These are phyloP conservation scores for Sporothrix dimorphospora DNA, from an alignment of 2,329 filamentous ascomycete genomes.

Conservation along the genomic window DNA sequence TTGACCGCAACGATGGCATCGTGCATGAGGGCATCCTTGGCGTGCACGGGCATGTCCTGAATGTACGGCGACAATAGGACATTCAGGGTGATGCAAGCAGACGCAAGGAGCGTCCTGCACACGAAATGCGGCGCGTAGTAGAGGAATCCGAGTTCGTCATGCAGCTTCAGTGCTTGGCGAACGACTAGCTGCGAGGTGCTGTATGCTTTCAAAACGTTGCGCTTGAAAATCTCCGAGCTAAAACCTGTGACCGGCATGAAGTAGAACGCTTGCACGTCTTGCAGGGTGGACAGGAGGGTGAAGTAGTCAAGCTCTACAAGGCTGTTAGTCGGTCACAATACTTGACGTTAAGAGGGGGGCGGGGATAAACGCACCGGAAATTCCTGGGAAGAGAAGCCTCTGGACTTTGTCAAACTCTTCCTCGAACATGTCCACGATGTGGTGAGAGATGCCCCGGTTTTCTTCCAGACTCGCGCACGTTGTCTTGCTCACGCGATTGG, in stretches of 20 bases:
- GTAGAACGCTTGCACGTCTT: conserved; percentile 60
- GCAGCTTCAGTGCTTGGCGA: conserved; percentile 48
- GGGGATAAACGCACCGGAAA: conserved; percentile 46
- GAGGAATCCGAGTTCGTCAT: conserved; percentile 47
- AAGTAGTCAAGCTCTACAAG: conserved; percentile 52
- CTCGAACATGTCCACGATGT: conserved; percentile 53
- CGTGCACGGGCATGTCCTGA: conserved; percentile 38
- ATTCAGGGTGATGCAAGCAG: conserved; percentile 51
- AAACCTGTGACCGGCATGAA: conserved; percentile 50
- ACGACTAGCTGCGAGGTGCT: conserved; percentile 53
- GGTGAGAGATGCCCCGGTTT: conserved; percentile 50
- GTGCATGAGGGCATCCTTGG: conserved; percentile 40
- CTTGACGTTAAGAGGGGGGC: background rate
- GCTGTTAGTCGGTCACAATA: conserved; percentile 27
- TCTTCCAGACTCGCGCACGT: conserved; percentile 53
- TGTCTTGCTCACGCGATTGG: conserved; percentile 53
- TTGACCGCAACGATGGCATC: conserved; percentile 44
- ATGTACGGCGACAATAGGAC: conserved; percentile 51
- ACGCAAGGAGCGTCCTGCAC: conserved; percentile 52
- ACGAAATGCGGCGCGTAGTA: conserved; percentile 55
- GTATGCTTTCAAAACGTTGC: conserved; percentile 52
- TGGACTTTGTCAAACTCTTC: conserved; percentile 56
- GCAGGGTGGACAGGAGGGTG: conserved; percentile 52
- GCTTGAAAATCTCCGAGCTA: conserved; percentile 46
- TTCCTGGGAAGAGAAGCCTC: conserved; percentile 49